Percentiles rank a stretch among this genome's conserved stretches.
These are phyloP conservation scores for Typha latifolia DNA, from an alignment of 176 grass and related monocot genomes.

Conservation along the genomic window DNA sequence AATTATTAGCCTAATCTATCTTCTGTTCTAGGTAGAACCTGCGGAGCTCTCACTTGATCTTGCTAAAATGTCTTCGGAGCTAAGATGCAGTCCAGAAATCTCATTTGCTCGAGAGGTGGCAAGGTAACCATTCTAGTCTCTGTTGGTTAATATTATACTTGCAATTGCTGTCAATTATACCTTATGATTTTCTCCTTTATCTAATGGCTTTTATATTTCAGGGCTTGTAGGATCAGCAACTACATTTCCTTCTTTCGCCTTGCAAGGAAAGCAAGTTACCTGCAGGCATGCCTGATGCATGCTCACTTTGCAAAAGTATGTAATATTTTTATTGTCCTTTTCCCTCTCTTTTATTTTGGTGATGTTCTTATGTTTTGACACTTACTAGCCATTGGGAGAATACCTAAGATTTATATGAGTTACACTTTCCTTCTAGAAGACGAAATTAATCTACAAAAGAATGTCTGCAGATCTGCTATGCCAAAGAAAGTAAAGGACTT, in stretches of 20 bases:
- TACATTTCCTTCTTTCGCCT: slow-evolving; percentile 90
- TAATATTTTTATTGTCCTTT: neutral
- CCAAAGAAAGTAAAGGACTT: too few relatives aligned
- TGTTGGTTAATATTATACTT: neutral
- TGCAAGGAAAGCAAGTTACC: slow-evolving; percentile 75
- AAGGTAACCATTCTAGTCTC: slow-evolving; percentile 33
- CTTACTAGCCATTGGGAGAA: too few relatives aligned
- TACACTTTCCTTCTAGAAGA: too few relatives aligned
- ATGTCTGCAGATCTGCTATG: too few relatives aligned
- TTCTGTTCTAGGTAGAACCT: slow-evolving; percentile 62
- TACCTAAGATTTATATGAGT: too few relatives aligned
- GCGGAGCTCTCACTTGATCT: slow-evolving; percentile 82
- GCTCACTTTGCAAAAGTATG: slow-evolving; percentile 90
- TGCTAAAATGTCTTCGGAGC: slow-evolving; percentile 89
- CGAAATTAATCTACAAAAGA: too few relatives aligned
- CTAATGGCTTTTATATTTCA: slow-evolving; percentile 31
- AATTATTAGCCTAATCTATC: slow-evolving; percentile 20
- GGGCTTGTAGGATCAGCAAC: slow-evolving; percentile 74
- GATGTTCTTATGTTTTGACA: too few relatives aligned
- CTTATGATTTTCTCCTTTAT: neutral
- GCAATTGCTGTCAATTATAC: neutral
- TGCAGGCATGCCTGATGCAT: slow-evolving; percentile 98
- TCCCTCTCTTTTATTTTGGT: neutral
- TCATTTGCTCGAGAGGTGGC: slow-evolving; percentile 85
- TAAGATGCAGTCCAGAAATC: slow-evolving; percentile 64